Evolutionary conservation across 2,329 filamentous ascomycete species (phyloP).

Genomic region (Penicillium sp.): DNA sequence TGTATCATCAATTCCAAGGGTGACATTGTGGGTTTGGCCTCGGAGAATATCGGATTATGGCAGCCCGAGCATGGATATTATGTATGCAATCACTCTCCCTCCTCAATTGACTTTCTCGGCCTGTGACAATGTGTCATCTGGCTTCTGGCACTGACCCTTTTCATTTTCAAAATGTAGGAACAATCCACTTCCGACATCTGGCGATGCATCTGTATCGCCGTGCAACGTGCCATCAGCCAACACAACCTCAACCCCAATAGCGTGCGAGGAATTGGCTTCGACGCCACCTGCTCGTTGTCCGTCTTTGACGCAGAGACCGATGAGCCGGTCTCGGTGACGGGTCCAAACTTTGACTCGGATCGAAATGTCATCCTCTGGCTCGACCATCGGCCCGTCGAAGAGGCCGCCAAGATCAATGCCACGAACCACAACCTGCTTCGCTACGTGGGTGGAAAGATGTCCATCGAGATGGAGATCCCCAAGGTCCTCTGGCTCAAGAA

Average conservation of each 20-base stretch:
- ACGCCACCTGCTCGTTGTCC: conserved; percentile 94
- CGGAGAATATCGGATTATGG: conserved; percentile 74
- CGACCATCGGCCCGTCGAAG: conserved; percentile 83
- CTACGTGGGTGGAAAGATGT: conserved; percentile 97
- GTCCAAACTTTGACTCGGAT: conserved; percentile 79
- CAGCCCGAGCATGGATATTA: conserved; percentile 71
- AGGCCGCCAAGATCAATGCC: conserved; percentile 88
- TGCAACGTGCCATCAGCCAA: conserved; percentile 74
- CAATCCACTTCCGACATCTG: conserved; percentile 98
- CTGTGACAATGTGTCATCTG: too few relatives aligned
- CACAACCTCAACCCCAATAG: conserved; percentile 68
- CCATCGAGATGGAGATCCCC: conserved; percentile 98
- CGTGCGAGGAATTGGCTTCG: conserved; percentile 89
- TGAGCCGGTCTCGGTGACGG: conserved; percentile 84
- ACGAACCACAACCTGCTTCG: conserved; percentile 88
- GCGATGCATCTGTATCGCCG: conserved; percentile 85
- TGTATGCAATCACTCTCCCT: conserved; percentile 37
- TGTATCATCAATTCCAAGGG: conserved; percentile 91
- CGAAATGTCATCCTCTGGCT: conserved; percentile 97
- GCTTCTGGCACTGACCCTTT: too few relatives aligned
- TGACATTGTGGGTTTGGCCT: conserved; percentile 70
- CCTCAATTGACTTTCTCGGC: conserved; percentile 14
- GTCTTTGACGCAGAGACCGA: conserved; percentile 87
- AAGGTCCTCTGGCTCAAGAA: conserved; percentile 99
- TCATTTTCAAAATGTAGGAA: conserved; percentile 53